phyloP scores from a whole-genome alignment of 164 flowering plant species.

The Chimonanthus praecox region DNA sequence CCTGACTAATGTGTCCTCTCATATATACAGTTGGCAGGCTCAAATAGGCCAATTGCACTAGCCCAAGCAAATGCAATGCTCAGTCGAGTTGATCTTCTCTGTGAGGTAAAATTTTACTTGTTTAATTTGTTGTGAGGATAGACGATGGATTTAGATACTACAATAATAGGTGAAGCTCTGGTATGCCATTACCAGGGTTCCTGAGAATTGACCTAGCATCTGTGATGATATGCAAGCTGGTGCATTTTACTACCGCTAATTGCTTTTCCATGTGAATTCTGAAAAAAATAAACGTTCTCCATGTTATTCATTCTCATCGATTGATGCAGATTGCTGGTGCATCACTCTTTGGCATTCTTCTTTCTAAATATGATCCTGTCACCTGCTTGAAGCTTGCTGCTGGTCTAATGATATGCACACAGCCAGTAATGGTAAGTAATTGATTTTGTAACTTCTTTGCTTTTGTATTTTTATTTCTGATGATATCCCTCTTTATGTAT shows the following conservation, averaged over 20 bases:
- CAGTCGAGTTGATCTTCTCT: constrained; percentile 83
- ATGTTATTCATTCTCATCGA: background rate
- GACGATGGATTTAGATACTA: background rate
- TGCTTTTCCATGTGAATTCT: background rate
- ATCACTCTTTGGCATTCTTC: constrained; percentile 81
- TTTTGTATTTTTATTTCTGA: background rate
- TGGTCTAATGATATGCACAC: constrained; percentile 62
- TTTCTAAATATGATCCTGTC: constrained; percentile 84
- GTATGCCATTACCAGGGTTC: background rate
- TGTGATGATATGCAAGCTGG: too few relatives aligned
- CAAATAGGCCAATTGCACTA: constrained; percentile 85
- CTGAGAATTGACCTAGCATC: background rate
- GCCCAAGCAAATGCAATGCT: constrained; percentile 94
- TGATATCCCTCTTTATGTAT: background rate
- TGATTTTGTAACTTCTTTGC: background rate
- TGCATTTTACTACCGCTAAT: background rate
- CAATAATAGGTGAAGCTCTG: background rate
- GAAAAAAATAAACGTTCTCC: background rate
- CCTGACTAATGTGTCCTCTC: background rate
- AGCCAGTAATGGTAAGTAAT: constrained; percentile 71
- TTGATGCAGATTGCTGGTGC: constrained; percentile 82
- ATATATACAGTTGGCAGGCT: constrained; percentile 71
- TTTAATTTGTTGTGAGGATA: background rate
- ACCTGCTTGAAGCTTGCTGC: constrained; percentile 90
- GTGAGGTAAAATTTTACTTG: constrained; percentile 53